Base-by-base conservation (phyloP, 2,329 filamentous ascomycete genomes). In the Lecanicillium sp. region DNA sequence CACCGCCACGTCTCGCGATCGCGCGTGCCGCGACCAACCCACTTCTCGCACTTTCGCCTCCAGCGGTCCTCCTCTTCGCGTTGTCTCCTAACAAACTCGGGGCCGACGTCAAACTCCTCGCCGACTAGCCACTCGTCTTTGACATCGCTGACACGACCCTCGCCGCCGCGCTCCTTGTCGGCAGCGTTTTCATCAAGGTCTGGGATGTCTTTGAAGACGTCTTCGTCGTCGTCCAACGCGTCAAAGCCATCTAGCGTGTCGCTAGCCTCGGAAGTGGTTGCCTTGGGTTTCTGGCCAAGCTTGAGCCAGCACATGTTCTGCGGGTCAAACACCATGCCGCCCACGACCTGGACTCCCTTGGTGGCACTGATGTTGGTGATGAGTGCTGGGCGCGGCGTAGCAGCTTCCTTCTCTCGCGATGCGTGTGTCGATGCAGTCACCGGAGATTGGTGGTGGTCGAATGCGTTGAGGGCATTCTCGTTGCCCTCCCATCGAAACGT, bases 281-380 rank as follows among this genome's bases (percentile, higher is more conserved):
- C 52, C 36, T 67, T 66, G n/a, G 59, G 58, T 20, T 71, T 57
- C 14, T 67, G 60, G 33, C 72, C 68, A 45, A 92, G 69, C 60
- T 95, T 96, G 41, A 97, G 73, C 92, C 92, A 98, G 59, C 88
- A 94, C 90, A 98, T 97, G 51, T 87, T 87, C 46, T 87, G 82
- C 4, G 92, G 92, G 56, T 98, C 92, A 58, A 97, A 98, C 9
- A 97, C 84, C 92, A 98, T 98, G 49, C 88, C 87, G n/a, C 88
- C 86, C 42, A 96, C 88, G 27, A 96, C 84, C 61, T 96, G 89
- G 12, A 95, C 84, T 45, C 87, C 89, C 54, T 90, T 86, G 44
- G 82, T 81, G 4, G 81, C 74, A 39, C 84, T 85, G 48, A 96
- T 86, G 48, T 95, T 92, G 34, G 88, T 88, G 52, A 98, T 98